Evolutionary conservation across 1,284 basidiomycete genomes (phyloP).

Genomic region (Baeospora myosura): DNA sequence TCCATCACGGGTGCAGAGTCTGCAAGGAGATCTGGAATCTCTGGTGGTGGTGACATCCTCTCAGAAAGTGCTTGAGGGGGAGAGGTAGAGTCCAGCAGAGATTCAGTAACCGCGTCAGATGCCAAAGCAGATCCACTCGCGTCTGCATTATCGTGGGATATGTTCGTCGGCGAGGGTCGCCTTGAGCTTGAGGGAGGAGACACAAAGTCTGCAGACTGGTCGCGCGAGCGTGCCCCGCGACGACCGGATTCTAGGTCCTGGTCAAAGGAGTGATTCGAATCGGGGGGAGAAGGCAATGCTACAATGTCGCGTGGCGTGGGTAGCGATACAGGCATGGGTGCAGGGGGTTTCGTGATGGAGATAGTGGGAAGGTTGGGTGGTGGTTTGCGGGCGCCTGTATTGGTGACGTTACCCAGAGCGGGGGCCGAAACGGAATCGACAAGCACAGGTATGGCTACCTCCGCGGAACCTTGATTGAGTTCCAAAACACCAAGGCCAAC

Average conservation of each 20-base stretch:
- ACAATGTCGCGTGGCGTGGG: slow-evolving; percentile 57
- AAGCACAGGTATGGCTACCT: slow-evolving; percentile 49
- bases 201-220: neutral
- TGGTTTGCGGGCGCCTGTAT: slow-evolving; percentile 14
- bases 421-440: slow-evolving; percentile 20
- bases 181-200: neutral
- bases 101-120: too few relatives aligned
- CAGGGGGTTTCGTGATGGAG: slow-evolving; percentile 61
- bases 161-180: neutral
- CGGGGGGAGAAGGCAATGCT: slow-evolving; percentile 34
- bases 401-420: neutral
- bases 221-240: slow-evolving; percentile 14
- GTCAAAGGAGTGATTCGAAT: slow-evolving; percentile 38
- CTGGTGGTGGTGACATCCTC: slow-evolving; percentile 16
- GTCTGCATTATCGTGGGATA: neutral
- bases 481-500: slow-evolving; percentile 34
- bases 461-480: slow-evolving; percentile 29
- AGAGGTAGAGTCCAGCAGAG: slow-evolving; percentile 1
- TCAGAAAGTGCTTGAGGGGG: slow-evolving; percentile 10
- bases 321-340: slow-evolving; percentile 55
- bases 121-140: slow-evolving; percentile 1
- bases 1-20: slow-evolving; percentile 31
- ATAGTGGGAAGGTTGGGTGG: slow-evolving; percentile 41
- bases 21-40: slow-evolving; percentile 38
- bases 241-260: slow-evolving; percentile 57